Evolutionary conservation across 768 basidiomycete species (phyloP).

Genomic region (Leucosporidium scottii): DNA sequence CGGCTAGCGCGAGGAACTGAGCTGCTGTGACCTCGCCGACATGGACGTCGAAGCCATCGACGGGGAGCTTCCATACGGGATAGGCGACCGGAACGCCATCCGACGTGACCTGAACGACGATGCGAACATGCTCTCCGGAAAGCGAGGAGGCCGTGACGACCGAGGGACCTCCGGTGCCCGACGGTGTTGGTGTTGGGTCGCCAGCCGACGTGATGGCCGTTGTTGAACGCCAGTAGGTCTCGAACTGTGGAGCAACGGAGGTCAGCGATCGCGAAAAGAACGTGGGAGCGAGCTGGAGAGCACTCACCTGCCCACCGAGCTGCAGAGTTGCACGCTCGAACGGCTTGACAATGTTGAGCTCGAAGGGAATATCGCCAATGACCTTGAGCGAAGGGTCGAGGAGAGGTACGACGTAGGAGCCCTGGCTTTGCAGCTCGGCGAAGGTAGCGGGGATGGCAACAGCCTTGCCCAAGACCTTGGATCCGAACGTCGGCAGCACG

Average conservation of each 20-base stretch:
- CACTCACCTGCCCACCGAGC: constrained; percentile 64
- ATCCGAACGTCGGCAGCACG: constrained; percentile 93
- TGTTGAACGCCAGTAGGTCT: constrained; percentile 98
- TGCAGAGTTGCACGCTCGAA: constrained; percentile 89
- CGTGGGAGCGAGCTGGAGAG: too few species aligned
- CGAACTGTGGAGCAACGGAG: constrained; percentile 46
- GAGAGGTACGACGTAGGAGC: constrained; percentile 55
- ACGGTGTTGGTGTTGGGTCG: constrained; percentile 23
- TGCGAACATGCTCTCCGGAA: constrained; percentile 76
- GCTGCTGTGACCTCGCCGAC: constrained; percentile 75
- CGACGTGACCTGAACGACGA: constrained; percentile 82
- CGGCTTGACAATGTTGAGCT: constrained; percentile 73
- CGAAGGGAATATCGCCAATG: constrained; percentile 91
- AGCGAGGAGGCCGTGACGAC: constrained; percentile 77
- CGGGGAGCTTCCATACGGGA: constrained; percentile 67
- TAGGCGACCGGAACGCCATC: constrained; percentile 86
- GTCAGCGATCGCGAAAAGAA: too few species aligned
- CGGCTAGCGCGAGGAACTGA: constrained; percentile 68
- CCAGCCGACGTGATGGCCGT: constrained; percentile 41
- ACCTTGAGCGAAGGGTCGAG: constrained; percentile 86
- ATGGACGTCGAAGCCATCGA: constrained; percentile 62
- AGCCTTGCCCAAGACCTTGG: constrained; percentile 89
- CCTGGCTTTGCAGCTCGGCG: constrained; percentile 47
- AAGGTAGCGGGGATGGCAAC: constrained; percentile 74
- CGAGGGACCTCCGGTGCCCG: constrained; percentile 4